A percentile compares a stretch with the other conserved stretches of the same genome.
Evolutionary conservation across 768 basidiomycete species (phyloP).

Genomic region (Lactifluus pinguis): DNA sequence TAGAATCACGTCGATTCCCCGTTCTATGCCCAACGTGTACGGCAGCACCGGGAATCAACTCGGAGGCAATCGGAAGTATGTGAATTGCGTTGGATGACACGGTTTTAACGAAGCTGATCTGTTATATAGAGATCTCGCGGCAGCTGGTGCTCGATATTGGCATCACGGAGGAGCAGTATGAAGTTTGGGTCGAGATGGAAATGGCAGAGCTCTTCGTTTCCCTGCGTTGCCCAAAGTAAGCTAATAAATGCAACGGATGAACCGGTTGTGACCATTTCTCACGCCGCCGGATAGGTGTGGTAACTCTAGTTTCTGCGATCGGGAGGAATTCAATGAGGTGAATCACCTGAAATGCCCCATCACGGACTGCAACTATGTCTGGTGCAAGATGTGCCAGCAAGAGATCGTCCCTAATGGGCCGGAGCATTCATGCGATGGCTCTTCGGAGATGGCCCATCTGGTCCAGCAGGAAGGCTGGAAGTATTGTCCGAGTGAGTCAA

Average conservation of each 20-base stretch:
- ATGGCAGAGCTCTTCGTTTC: slow-evolving; percentile 36
- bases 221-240: slow-evolving; percentile 42
- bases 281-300: slow-evolving; percentile 11
- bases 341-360: slow-evolving; percentile 24
- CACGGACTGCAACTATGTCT: slow-evolving; percentile 22
- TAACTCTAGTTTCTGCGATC: slow-evolving; percentile 22
- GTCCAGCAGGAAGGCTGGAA: slow-evolving; percentile 28
- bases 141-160: slow-evolving; percentile 37
- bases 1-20: slow-evolving; percentile 47
- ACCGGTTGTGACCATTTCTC: background rate
- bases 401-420: slow-evolving; percentile 20
- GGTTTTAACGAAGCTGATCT: background rate
- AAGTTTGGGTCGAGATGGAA: slow-evolving; percentile 39
- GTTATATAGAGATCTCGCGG: slow-evolving; percentile 1
- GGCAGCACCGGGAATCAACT: slow-evolving; percentile 17
- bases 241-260: no score
- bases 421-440: slow-evolving; percentile 27
- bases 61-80: slow-evolving; percentile 28
- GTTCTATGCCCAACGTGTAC: slow-evolving; percentile 53
- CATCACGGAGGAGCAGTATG: slow-evolving; percentile 33
- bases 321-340: slow-evolving; percentile 21
- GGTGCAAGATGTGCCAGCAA: slow-evolving; percentile 29
- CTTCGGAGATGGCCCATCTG: slow-evolving; percentile 25
- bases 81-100: background rate
- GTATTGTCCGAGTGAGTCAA: slow-evolving; percentile 25